Evolutionary conservation across 139 green algal genomes (phyloP).

Genomic region (Desmodesmus armatus): DNA sequence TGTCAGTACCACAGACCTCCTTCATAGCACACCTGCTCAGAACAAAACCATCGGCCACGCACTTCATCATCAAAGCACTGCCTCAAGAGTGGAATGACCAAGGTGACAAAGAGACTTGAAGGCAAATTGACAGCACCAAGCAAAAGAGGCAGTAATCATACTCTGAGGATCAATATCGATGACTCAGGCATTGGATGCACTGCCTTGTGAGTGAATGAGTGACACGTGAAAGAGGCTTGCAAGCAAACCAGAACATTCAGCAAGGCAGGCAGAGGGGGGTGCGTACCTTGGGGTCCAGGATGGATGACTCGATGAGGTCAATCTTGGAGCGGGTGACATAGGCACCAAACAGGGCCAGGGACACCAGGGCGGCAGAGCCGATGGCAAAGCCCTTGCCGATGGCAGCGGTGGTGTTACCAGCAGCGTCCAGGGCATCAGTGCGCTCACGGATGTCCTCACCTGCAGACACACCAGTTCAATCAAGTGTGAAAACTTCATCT

Average conservation of each 20-base stretch:
- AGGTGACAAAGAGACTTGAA: background rate
- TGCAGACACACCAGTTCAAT: background rate
- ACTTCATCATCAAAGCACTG: background rate
- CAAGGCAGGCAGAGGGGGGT: too few species aligned
- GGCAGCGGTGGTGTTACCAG: slow-evolving; percentile 98
- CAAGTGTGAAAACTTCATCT: background rate
- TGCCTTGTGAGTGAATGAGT: too few species aligned
- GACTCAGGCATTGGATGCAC: background rate
- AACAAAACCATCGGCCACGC: background rate
- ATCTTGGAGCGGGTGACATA: slow-evolving; percentile 93
- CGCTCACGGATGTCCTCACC: slow-evolving; percentile 96
- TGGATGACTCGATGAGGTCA: slow-evolving; percentile 85
- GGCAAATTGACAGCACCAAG: background rate
- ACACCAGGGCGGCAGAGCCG: slow-evolving; percentile 97
- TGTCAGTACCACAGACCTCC: background rate
- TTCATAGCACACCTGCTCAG: too few species aligned
- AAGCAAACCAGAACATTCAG: too few species aligned
- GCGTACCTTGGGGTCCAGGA: slow-evolving; percentile 87
- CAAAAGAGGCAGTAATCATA: background rate
- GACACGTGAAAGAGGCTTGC: too few species aligned
- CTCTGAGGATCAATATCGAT: background rate
- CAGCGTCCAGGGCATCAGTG: slow-evolving; percentile 96
- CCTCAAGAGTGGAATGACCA: background rate
- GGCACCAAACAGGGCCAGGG: slow-evolving; percentile 97
- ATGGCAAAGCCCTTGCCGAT: slow-evolving; percentile 99